Percentiles rank a stretch among this genome's conserved stretches.
Evolutionary conservation across 2,329 filamentous ascomycete species (phyloP).

Genomic region (Zarea fungicola): DNA sequence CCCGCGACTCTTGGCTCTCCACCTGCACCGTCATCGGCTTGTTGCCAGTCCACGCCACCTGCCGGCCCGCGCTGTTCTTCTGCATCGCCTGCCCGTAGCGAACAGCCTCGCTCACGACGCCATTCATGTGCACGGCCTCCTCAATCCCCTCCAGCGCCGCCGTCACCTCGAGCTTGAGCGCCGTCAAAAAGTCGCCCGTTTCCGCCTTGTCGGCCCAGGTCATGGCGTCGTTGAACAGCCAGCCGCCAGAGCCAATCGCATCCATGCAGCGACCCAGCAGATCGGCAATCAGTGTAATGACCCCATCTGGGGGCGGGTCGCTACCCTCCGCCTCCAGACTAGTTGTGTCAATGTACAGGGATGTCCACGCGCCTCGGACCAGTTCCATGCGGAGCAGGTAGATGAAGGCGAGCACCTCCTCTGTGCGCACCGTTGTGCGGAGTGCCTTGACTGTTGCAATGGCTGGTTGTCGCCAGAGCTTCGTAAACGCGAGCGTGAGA

Average conservation of each 20-base stretch:
- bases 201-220: slow-evolving; percentile 46
- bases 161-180: slow-evolving; percentile 63
- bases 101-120: slow-evolving; percentile 60
- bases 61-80: slow-evolving; percentile 23
- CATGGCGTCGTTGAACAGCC: slow-evolving; percentile 60
- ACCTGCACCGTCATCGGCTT: slow-evolving; percentile 40
- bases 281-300: slow-evolving; percentile 65
- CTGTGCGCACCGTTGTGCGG: slow-evolving; percentile 56
- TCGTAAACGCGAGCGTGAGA: slow-evolving; percentile 62
- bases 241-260: slow-evolving; percentile 68
- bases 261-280: slow-evolving; percentile 70
- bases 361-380: slow-evolving; percentile 70
- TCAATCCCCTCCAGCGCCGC: slow-evolving; percentile 68
- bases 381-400: slow-evolving; percentile 69
- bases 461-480: slow-evolving; percentile 61
- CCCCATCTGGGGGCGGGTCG: slow-evolving; percentile 55
- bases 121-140: slow-evolving; percentile 60
- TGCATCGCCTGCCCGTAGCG: slow-evolving; percentile 47
- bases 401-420: slow-evolving; percentile 67
- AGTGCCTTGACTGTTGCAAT: slow-evolving; percentile 57
- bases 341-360: slow-evolving; percentile 59
- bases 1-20: slow-evolving; percentile 39
- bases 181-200: slow-evolving; percentile 58
- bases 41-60: slow-evolving; percentile 26
- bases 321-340: slow-evolving; percentile 37